Evolutionary conservation across 2,329 filamentous ascomycete species (phyloP).

Genomic region (Talaromyces sp.): DNA sequence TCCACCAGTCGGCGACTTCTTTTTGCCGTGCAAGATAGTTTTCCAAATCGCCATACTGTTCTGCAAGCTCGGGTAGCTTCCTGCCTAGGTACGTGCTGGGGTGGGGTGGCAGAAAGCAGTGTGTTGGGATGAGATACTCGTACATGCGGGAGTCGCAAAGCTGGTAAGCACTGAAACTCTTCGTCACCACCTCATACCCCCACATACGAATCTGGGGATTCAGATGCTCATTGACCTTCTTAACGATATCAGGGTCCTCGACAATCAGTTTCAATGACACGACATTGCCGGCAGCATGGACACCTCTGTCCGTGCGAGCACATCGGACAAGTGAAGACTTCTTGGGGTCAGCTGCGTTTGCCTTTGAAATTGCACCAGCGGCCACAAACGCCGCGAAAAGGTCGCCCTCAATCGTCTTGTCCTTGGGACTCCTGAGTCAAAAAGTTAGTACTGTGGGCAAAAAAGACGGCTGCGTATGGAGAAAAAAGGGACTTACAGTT

Average conservation of each 20-base stretch:
- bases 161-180: conserved; percentile 90
- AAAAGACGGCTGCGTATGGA: neutral
- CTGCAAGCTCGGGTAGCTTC: conserved; percentile 71
- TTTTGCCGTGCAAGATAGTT: conserved; percentile 63
- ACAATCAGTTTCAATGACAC: conserved; percentile 94
- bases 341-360: conserved; percentile 92
- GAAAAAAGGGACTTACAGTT: conserved; percentile 51
- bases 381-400: conserved; percentile 87
- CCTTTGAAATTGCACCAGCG: conserved; percentile 90
- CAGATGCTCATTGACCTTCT: conserved; percentile 83
- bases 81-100: conserved; percentile 79
- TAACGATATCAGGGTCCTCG: conserved; percentile 78
- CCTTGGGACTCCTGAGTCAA: conserved; percentile 43
- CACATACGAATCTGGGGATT: conserved; percentile 88
- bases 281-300: conserved; percentile 92
- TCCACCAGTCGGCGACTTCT: conserved; percentile 78
- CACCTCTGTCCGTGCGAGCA: conserved; percentile 93
- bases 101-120: conserved; percentile 87
- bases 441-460: neutral
- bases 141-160: conserved; percentile 94
- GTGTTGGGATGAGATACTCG: conserved; percentile 91
- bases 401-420: conserved; percentile 95
- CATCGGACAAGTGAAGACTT: conserved; percentile 93
- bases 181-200: conserved; percentile 85
- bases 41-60: conserved; percentile 66